phyloP scores from a whole-genome alignment of 75 land plant genomes.

The Ceratopteris richardii region DNA sequence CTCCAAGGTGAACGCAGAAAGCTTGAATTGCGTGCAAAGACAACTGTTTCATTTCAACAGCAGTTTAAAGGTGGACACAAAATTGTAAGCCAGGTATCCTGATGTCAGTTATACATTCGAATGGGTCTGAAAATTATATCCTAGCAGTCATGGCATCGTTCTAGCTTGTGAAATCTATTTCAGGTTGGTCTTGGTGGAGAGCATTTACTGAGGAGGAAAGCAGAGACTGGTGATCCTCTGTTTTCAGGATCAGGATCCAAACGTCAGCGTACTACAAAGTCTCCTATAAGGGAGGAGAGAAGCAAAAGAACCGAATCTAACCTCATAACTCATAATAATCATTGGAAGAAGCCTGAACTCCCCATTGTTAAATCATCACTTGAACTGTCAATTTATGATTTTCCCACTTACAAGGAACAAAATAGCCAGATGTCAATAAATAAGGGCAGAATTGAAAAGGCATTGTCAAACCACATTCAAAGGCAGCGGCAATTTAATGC shows the following conservation, averaged over 20 bases:
- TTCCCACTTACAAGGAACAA: too few species aligned
- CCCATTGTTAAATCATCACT: neutral
- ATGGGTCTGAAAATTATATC: too few species aligned
- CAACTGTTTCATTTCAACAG: neutral
- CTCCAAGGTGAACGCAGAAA: slow-evolving; percentile 3
- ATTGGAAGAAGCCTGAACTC: neutral
- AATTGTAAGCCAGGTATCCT: neutral
- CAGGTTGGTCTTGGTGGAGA: neutral
- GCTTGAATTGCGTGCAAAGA: slow-evolving; percentile 3
- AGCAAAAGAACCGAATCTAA: neutral
- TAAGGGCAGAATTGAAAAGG: too few species aligned
- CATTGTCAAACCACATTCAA: too few species aligned
- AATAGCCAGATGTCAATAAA: too few species aligned
- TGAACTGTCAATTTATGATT: neutral
- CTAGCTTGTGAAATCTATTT: too few species aligned
- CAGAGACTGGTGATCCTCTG: neutral
- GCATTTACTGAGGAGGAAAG: slow-evolving; percentile 3
- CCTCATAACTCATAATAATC: neutral
- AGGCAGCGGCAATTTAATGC: too few species aligned
- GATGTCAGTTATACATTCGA: too few species aligned
- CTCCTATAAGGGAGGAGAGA: neutral
- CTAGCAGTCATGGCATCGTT: too few species aligned
- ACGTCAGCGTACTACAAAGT: slow-evolving; percentile 1
- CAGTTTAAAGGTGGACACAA: neutral
- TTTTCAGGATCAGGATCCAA: neutral